A percentile compares a stretch with the other conserved stretches of the same genome.
phyloP scores from a whole-genome alignment of 257 asterid genomes.

The Primulina eburnea region DNA sequence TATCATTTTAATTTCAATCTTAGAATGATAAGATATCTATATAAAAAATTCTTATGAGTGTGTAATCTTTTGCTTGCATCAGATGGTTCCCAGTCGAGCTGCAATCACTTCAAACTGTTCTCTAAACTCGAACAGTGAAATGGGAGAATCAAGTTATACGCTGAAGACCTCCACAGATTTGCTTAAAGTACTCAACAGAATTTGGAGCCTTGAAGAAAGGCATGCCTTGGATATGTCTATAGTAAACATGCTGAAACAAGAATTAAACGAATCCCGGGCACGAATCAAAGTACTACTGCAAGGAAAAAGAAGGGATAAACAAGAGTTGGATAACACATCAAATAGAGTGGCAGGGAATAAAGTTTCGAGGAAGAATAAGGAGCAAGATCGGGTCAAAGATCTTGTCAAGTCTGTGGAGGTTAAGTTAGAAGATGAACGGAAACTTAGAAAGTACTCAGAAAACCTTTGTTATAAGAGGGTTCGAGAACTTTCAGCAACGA shows the following conservation, averaged over 20 bases:
- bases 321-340: conserved; percentile 41
- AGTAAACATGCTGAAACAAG: conserved; percentile 53
- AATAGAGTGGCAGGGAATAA: conserved; percentile 43
- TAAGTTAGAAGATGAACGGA: conserved; percentile 56
- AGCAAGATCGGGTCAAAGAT: conserved; percentile 36
- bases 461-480: conserved; percentile 48
- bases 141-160: conserved; percentile 48
- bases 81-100: conserved; percentile 56
- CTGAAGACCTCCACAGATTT: conserved; percentile 79
- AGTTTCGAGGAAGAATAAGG: conserved; percentile 35
- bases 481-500: conserved; percentile 54
- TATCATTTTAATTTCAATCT: background rate
- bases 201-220: conserved; percentile 92
- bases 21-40: background rate
- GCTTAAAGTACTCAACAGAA: conserved; percentile 70
- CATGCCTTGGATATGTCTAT: conserved; percentile 56
- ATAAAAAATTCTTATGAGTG: background rate
- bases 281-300: conserved; percentile 44
- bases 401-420: conserved; percentile 37
- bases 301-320: conserved; percentile 53
- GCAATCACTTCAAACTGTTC: conserved; percentile 42
- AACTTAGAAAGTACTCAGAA: conserved; percentile 53
- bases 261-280: conserved; percentile 51
- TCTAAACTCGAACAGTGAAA: conserved; percentile 36
- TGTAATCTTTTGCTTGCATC: conserved; percentile 18